Base-by-base conservation (phyloP, 805 yeast genomes). In the Geotrichum ghanense region DNA sequence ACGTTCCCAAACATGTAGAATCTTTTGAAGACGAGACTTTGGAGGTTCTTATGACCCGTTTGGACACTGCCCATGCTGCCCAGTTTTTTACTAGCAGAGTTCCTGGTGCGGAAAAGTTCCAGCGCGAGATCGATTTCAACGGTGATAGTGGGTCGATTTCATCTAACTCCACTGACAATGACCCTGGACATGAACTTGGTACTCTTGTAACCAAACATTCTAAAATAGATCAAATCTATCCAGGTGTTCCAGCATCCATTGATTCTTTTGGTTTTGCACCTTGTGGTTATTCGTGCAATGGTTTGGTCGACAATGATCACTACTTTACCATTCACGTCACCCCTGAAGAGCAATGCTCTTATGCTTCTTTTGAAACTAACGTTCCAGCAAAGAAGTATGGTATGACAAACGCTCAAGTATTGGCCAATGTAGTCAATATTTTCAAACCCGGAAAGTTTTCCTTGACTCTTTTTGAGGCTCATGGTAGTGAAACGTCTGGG, bases 351-450 rank as follows among this genome's bases (percentile, higher is more conserved):
- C 95, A 90, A 31, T 90, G 94, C 87, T 86, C 96, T 3, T 90
- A 90, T 64, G 97, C 97, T 3, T 84, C 95, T 7, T 92, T 92
- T 63, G 97, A 92, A 62, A 79, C 96, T 19, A 90, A 86, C 62
- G 85, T 79, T 37, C 81, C 83, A 5, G 67, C 75, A 9, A 55
- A 52, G 43, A 51, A 64, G 48, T 68, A 46, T 51, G 70, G 56
- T 41, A 53, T 55, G 51, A 62, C 70, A 51, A 75, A 81, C 55
- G 59, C 72, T 25, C 73, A 72, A n/a, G 78, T 86, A 7, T 63
- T 85, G 51, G 53, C 65, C 39, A 75, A 74, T 35, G 81, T 88
- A 2, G 68, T 88, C 53, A 57, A 65, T 3, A 72, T 83, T 23
- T 81, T 90, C 63, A 70, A 71, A 47, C 97, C 97, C 2, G 77